Base-by-base conservation (phyloP, 1,284 basidiomycete genomes). In the Ceratobasidium sp. region DNA sequence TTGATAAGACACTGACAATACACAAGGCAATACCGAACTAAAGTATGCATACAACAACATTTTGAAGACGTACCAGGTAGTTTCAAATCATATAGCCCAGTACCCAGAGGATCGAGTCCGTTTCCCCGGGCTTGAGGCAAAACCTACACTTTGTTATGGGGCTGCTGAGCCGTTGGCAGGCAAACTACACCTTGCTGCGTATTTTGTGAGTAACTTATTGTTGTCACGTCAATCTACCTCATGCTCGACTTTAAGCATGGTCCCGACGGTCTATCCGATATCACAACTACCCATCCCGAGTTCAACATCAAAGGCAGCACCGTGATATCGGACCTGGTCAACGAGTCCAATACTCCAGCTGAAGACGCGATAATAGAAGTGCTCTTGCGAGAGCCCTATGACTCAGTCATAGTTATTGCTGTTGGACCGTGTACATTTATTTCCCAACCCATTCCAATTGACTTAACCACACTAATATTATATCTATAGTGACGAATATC, bases 191-290 rank as follows among this genome's bases (percentile, higher is more conserved):
- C 92, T 90, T 76, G 97, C 97, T 13, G 90, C 93, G 80, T 98
- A 97, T 84, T 97, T 99, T 79, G 85, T 85, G 83, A 81, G 85
- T 72, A 9, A 53, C 46, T 67, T 10, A 10, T 3, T 23, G 28
- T 79, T 2, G 64, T 20, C 28, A 44, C 33, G 20, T 9, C 9
- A 44, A 20, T 53, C 23, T 33, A 44, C 55, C 64, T 73, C 53
- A 33, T 23, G 56, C 3, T 46, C 64, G 7, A 39, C 28, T 40
- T n/a, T 23, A 73, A 87, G 86, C 87, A 88, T 81, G 87, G 87
- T 79, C 93, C 92, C 80, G 96, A 97, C 85, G 96, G 96, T n/a
- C 85, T 97, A 2, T 90, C 92, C 1, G 90, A 90, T 79, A 93
- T 96, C 78, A 86, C 89, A 2, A 86, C 89, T 66, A 91, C 92